phyloP scores from a whole-genome alignment of 106 monocot species.

The Triglochin maritima region DNA sequence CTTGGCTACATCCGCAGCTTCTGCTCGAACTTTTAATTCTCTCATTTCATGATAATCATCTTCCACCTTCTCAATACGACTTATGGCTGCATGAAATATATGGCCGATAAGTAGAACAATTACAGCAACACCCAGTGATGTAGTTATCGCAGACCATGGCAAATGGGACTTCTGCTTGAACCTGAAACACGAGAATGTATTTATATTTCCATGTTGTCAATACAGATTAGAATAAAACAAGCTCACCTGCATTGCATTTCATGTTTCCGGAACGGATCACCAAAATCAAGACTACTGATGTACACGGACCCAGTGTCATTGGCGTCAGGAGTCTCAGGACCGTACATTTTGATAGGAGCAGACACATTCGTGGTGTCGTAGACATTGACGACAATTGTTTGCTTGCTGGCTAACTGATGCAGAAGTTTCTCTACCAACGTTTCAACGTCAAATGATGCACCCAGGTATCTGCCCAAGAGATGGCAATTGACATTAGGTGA shows the following conservation, averaged over 20 bases:
- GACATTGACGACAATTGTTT: conserved; percentile 66
- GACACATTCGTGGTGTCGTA: conserved; percentile 70
- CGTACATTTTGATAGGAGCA: conserved; percentile 63
- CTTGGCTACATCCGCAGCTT: conserved; percentile 88
- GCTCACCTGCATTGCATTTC: conserved; percentile 86
- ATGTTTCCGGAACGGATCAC: conserved; percentile 68
- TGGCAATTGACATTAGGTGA: background rate
- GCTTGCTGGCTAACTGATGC: conserved; percentile 80
- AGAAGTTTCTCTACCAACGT: conserved; percentile 83
- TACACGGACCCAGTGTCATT: conserved; percentile 20
- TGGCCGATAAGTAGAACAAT: conserved; percentile 73
- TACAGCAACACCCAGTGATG: conserved; percentile 49
- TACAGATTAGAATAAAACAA: background rate
- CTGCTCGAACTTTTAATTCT: conserved; percentile 71
- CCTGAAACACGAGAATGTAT: conserved; percentile 14
- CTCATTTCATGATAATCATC: conserved; percentile 75
- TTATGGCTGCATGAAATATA: conserved; percentile 65
- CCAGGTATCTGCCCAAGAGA: conserved; percentile 52
- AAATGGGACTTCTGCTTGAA: conserved; percentile 50
- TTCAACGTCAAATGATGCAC: conserved; percentile 84
- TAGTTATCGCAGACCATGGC: conserved; percentile 79
- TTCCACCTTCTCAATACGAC: conserved; percentile 68
- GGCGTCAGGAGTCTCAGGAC: conserved; percentile 52
- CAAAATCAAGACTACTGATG: conserved; percentile 62
- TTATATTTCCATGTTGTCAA: background rate